phyloP scores from a whole-genome alignment of 2,329 filamentous ascomycete genomes.

The Sporothrix luriei region DNA sequence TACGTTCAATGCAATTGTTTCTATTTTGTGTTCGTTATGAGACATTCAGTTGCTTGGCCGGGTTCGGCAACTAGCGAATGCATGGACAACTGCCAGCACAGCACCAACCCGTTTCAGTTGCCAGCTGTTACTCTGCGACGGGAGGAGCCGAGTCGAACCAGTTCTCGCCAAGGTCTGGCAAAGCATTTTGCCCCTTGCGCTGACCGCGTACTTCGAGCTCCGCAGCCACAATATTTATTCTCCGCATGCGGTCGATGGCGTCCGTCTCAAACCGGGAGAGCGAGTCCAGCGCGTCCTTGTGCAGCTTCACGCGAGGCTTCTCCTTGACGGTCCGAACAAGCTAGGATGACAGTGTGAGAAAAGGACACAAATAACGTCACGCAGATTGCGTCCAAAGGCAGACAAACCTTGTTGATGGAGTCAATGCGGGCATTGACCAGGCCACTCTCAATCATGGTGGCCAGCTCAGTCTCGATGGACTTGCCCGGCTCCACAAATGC shows the following conservation, averaged over 20 bases:
- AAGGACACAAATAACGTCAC: not conserved
- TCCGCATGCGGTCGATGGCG: constrained; percentile 73
- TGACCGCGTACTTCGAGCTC: constrained; percentile 68
- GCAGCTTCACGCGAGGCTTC: constrained; percentile 69
- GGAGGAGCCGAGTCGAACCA: constrained; percentile 28
- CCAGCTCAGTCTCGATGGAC: constrained; percentile 73
- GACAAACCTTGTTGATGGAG: constrained; percentile 69
- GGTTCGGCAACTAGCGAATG: not conserved
- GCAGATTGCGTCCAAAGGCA: not conserved
- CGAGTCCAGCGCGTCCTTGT: constrained; percentile 67
- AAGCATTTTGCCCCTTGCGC: constrained; percentile 24
- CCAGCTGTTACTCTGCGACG: not conserved
- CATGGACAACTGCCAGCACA: not conserved
- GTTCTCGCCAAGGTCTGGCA: constrained; percentile 8
- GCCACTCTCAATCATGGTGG: constrained; percentile 72
- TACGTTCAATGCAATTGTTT: constrained; percentile 4
- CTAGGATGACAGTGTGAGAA: constrained; percentile 43
- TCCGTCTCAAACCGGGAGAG: constrained; percentile 73
- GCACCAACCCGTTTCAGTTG: not conserved
- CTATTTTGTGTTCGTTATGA: constrained; percentile 14
- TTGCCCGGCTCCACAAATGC: constrained; percentile 69
- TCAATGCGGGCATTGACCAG: constrained; percentile 80
- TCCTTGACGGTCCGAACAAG: constrained; percentile 72
- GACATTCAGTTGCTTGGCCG: not conserved
- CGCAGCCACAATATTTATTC: constrained; percentile 73